Evolutionary conservation across 192 early-diverging fungal genomes (phyloP), one percentile per base, ranked within the genome.

Genomic region (Dimargaris verticillata): DNA sequence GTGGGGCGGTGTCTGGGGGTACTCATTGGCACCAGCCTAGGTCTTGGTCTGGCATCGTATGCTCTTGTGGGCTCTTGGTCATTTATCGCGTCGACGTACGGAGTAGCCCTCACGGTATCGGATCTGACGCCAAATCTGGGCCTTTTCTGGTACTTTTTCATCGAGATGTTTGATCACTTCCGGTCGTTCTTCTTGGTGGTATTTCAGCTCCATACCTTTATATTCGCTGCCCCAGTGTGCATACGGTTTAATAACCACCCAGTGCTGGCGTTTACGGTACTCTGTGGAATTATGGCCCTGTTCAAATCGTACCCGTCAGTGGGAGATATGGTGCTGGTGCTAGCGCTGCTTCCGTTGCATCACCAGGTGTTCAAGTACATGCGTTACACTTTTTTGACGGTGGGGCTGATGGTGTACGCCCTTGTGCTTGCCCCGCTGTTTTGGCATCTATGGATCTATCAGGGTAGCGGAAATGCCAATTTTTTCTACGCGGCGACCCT

Each of bases 121-220:
- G 96, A 99, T 61, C 69, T 99, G 64, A 87, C 87, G n/a, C 96
- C 94, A 1, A 99, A 94, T 71, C 78, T 95, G 26, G 96, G 96
- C 6, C 67, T 97, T 58, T 95, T 82, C 66, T 99, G 96, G 96
- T 99, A 99, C 74, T 94, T 99, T 72, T 94, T 96, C 72, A 97
- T 91, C 54, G 96, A 99, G 69, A 93, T 99, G 70, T 99, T 99
- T 78, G 94, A 99, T 68, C 89, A 95, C 61, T 99, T 96, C 80
- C 80, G 96, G 29, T 64, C 79, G 7, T 97, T 99, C 67, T 99
- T 96, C 70, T 62, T 92, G 65, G 68, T 83, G 20, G 92, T 95
- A 2, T 97, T 99, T 69, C 94, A 99, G 72, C 73, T 97, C 28
- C 87, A 91, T n/a, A 80, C 82, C 12, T 84, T 97, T 44, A 84